These are phyloP conservation scores for Hemileia vastatrix DNA, from an alignment of 1,284 basidiomycete genomes.

Conservation along the genomic window DNA sequence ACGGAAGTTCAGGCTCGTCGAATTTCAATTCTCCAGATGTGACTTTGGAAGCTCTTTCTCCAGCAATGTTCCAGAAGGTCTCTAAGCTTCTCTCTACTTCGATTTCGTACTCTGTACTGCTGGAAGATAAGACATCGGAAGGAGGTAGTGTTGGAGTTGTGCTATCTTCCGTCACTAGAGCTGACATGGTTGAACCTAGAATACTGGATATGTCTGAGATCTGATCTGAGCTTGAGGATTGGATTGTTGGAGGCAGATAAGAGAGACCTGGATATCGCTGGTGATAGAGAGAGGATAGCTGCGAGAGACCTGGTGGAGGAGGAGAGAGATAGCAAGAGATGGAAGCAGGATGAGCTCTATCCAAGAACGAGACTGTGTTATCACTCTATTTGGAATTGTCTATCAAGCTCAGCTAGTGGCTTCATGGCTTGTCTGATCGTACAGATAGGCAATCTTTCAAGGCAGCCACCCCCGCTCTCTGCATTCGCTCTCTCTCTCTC, in stretches of 20 bases:
- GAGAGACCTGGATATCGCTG: not conserved
- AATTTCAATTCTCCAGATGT: not conserved
- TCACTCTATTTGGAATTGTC: too few species aligned
- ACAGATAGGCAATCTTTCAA: too few species aligned
- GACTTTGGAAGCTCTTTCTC: constrained; percentile 35
- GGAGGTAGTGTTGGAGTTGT: not conserved
- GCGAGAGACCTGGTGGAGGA: too few species aligned
- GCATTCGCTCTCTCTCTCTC: too few species aligned
- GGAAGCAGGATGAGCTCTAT: too few species aligned
- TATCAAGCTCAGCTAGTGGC: too few species aligned
- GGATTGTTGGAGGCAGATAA: not conserved
- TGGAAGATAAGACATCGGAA: constrained; percentile 19
- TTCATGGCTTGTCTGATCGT: too few species aligned
- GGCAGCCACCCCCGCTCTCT: too few species aligned
- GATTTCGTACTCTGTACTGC: constrained; percentile 30
- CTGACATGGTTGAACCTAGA: not conserved
- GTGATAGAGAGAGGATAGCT: not conserved
- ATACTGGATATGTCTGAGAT: not conserved
- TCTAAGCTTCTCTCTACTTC: constrained; percentile 37
- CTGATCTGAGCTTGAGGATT: not conserved
- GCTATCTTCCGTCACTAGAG: not conserved
- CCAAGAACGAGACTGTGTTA: too few species aligned
- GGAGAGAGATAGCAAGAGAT: too few species aligned
- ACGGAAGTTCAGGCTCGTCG: not conserved
- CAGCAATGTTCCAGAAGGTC: constrained; percentile 38